A percentile compares a stretch with the other conserved stretches of the same genome.
These are phyloP conservation scores for Fragaria iinumae DNA, from an alignment of 306 rosid genomes.

Conservation along the genomic window DNA sequence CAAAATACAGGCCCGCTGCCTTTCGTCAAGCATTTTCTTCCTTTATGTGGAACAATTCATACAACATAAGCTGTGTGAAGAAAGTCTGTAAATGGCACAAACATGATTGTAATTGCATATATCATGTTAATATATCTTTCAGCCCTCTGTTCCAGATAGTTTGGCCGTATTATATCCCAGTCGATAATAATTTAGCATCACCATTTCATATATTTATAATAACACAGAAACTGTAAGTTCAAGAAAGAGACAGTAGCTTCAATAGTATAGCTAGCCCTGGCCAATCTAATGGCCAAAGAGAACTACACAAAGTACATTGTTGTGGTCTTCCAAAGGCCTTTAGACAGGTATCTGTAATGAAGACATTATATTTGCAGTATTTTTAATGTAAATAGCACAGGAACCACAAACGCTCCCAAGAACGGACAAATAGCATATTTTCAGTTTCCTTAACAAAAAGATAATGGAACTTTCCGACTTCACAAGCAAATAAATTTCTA, in stretches of 20 bases:
- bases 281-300: background rate
- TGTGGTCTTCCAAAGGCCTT: conserved; percentile 2
- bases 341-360: background rate
- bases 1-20: background rate
- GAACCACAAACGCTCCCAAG: background rate
- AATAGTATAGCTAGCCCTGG: background rate
- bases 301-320: background rate
- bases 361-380: background rate
- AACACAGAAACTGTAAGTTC: background rate
- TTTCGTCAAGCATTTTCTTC: background rate
- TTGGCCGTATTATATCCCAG: background rate
- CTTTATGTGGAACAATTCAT: background rate
- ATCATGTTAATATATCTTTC: background rate
- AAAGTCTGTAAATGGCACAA: background rate
- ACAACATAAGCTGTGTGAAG: background rate
- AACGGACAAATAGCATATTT: background rate
- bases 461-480: conserved; percentile 3
- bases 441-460: background rate
- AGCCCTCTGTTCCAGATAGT: background rate
- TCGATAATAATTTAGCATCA: background rate
- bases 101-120: background rate
- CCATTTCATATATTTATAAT: background rate
- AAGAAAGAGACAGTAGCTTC: background rate
- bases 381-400: background rate
- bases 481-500: background rate